Evolutionary conservation across 495 filamentous ascomycete genomes (phyloP).

Genomic region (Annulohypoxylon maeteangense): DNA sequence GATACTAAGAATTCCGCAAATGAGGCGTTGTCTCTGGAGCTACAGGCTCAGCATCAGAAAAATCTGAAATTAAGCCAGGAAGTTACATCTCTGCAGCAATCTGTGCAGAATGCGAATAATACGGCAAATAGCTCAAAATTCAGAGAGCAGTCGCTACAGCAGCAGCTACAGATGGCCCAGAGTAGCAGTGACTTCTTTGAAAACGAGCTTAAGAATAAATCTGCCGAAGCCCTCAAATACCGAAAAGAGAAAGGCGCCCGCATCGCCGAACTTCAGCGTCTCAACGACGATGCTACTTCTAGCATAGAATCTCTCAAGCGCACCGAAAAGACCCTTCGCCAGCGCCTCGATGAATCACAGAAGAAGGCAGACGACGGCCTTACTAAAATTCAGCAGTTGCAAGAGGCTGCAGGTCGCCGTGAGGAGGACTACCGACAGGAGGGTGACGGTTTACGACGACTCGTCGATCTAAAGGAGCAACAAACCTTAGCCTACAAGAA

Average conservation of each 20-base stretch:
- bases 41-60: constrained; percentile 88
- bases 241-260: constrained; percentile 93
- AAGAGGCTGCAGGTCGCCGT: constrained; percentile 79
- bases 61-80: constrained; percentile 83
- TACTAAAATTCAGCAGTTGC: constrained; percentile 79
- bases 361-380: constrained; percentile 87
- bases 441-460: constrained; percentile 77
- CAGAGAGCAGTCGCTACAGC: constrained; percentile 85
- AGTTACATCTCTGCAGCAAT: constrained; percentile 80
- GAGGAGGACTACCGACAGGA: constrained; percentile 87
- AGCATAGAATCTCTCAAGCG: constrained; percentile 79
- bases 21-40: constrained; percentile 84
- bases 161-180: constrained; percentile 86
- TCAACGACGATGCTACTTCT: constrained; percentile 83
- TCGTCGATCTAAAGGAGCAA: constrained; percentile 87
- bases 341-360: constrained; percentile 82
- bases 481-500: constrained; percentile 82
- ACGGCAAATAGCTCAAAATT: constrained; percentile 81
- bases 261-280: constrained; percentile 85
- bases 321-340: constrained; percentile 81
- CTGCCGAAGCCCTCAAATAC: constrained; percentile 84
- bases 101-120: constrained; percentile 81
- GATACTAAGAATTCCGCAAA: constrained; percentile 91
- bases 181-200: constrained; percentile 93
- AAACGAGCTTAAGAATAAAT: constrained; percentile 87